Conservation (phyloP, 257 asterid genomes). For the Voacanga thouarsii region DNA sequence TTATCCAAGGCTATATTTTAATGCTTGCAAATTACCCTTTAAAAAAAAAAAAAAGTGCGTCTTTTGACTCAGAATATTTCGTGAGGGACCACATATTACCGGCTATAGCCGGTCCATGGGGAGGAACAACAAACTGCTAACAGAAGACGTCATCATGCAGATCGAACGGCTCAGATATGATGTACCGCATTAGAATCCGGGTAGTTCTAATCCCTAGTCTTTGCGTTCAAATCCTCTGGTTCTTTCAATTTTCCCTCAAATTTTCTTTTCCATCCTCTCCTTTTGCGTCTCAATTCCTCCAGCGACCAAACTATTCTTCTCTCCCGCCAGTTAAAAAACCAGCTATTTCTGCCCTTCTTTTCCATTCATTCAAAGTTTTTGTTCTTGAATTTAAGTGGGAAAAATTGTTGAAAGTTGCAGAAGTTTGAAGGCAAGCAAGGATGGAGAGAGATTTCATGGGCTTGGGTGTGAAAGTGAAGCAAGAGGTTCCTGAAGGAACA, state of each 20-base stretch:
- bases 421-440: neutral
- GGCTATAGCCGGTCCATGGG: neutral
- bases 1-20: no score
- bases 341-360: neutral
- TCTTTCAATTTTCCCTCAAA: constrained; percentile 1
- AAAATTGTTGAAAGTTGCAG: neutral
- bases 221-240: neutral
- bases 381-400: neutral
- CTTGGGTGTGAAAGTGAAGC: constrained; percentile 45
- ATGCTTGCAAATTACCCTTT: no score
- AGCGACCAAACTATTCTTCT: neutral
- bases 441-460: constrained; percentile 62
- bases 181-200: no score
- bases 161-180: neutral
- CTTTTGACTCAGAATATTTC: no score
- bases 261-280: neutral
- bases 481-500: constrained; percentile 47
- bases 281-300: neutral
- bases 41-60: neutral
- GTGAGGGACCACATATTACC: neutral
- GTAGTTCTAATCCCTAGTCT: neutral
- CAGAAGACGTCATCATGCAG: neutral
- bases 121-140: neutral
- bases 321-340: neutral
- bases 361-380: neutral